Conservation (phyloP, 257 asterid genomes). For the Nicotiana knightiana region DNA sequence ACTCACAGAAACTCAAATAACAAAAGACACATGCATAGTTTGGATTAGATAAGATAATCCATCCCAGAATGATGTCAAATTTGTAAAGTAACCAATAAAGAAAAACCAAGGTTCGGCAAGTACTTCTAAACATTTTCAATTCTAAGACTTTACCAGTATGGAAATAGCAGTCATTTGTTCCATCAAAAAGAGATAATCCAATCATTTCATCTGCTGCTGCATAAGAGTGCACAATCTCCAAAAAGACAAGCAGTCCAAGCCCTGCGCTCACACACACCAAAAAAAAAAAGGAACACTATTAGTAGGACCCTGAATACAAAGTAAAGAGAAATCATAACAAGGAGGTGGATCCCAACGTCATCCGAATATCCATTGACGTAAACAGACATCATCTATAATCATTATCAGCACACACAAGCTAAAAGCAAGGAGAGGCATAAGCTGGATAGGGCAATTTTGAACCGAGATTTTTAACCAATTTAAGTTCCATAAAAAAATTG, state of each 20-base stretch:
- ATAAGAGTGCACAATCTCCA: slow-evolving; percentile 91
- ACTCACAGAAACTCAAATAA: not conserved
- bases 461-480: too few relatives aligned
- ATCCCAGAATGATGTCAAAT: too few relatives aligned
- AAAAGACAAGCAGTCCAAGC: slow-evolving; percentile 75
- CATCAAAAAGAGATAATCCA: slow-evolving; percentile 90
- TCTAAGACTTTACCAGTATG: slow-evolving; percentile 63
- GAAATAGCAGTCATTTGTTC: slow-evolving; percentile 95
- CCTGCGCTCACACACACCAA: slow-evolving; percentile 25
- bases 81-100: not conserved
- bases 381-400: not conserved
- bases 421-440: not conserved
- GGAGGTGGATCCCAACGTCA: not conserved
- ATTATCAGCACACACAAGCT: not conserved
- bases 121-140: not conserved
- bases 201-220: slow-evolving; percentile 99
- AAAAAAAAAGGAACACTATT: not conserved
- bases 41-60: not conserved
- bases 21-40: not conserved
- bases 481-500: too few relatives aligned
- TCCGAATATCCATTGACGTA: not conserved
- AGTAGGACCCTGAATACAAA: not conserved
- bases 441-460: not conserved
- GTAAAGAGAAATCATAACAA: not conserved
- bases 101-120: not conserved